Evolutionary conservation across 257 asterid genomes (phyloP), one percentile per base, ranked within the genome.

Genomic region (Lantana camara): DNA sequence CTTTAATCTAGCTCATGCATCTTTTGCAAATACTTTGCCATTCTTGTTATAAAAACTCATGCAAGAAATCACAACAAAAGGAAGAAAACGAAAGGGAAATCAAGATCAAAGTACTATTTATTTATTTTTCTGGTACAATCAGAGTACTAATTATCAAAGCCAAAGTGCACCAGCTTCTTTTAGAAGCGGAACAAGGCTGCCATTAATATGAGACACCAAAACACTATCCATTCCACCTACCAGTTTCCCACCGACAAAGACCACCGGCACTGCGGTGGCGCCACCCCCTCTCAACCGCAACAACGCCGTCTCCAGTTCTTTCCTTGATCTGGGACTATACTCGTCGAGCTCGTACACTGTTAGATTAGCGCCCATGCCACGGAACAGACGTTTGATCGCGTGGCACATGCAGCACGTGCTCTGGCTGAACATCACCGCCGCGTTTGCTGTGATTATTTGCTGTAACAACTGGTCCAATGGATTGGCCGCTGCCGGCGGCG

Each of bases 361-460:
- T 12, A 81, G 73, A 57, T 50, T 74, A 0, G 72, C 86, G 3
- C 86, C 86, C 79, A 77, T 61, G 71, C 75, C 75, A 64, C 72
- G 60, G 73, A 77, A 77, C 21, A 80, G 72, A 0, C 74, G 60
- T 67, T 80, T 77, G 3, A 75, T 71, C 22, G 80, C 68, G 66
- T 69, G 83, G 71, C 82, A 80, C 85, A 80, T 77, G 83, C 83
- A 77, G 77, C 86, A 80, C 40, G 78, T 80, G 78, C 85, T 80
- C 55, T 24, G 32, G 85, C 85, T 80, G 80, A 77, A 80, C 0
- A 80, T 74, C 49, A 80, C 80, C 50, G 71, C 80, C 57, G 86
- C 82, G 15, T 56, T 68, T 24, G 74, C 79, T 10, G 79, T 52
- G 16, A 74, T 77, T 77, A 77, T 59, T 14, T 67, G 30, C 44